These are phyloP conservation scores for Kalanchoe fedtschenkoi DNA, from an alignment of 164 flowering plant species.

Conservation along the genomic window DNA sequence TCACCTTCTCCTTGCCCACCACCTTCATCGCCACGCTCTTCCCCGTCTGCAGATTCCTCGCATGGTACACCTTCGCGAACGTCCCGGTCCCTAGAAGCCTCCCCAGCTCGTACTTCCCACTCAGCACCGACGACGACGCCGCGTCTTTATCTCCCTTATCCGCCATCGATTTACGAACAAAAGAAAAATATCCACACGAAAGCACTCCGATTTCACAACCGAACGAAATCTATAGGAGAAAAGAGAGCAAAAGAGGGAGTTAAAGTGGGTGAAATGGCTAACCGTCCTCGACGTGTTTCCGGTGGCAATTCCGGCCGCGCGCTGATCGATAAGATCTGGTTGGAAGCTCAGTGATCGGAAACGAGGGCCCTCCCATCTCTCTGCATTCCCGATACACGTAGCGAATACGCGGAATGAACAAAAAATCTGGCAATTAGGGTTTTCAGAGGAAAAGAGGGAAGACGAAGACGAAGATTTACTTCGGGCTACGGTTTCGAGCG, in stretches of 20 bases:
- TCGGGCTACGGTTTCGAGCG: not conserved
- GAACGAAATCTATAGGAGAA: not conserved
- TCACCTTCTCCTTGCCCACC: constrained; percentile 43
- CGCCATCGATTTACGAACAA: not conserved
- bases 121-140: constrained; percentile 6
- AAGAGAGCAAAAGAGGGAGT: not conserved
- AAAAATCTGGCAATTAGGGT: not conserved
- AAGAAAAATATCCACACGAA: not conserved
- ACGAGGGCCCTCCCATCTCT: constrained; percentile 18
- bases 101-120: constrained; percentile 28
- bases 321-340: not conserved
- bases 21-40: constrained; percentile 50
- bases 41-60: constrained; percentile 29
- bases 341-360: constrained; percentile 5
- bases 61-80: constrained; percentile 47
- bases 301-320: constrained; percentile 25
- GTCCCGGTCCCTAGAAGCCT: constrained; percentile 27
- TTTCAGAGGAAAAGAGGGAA: not conserved
- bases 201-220: not conserved
- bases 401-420: not conserved
- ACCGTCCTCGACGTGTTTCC: constrained; percentile 31
- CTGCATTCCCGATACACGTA: constrained; percentile 19
- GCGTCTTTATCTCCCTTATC: not conserved
- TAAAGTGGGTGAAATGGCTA: not conserved
- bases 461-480: not conserved